phyloP scores from a whole-genome alignment of 768 basidiomycete species.

The Phylloporus rhodoxanthus region DNA sequence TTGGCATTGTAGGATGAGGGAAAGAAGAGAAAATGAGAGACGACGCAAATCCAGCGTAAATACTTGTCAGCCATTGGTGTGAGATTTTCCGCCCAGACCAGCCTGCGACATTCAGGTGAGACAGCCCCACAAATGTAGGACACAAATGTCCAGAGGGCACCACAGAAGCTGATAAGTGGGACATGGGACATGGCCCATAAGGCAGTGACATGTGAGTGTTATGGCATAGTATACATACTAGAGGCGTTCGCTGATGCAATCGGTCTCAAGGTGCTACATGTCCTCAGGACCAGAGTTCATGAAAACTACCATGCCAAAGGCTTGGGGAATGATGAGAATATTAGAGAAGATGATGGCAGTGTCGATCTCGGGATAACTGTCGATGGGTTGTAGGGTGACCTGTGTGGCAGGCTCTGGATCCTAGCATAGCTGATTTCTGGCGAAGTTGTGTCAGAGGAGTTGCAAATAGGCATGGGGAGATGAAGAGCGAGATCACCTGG shows the following conservation, averaged over 20 bases:
- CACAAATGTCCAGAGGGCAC: slow-evolving; percentile 97
- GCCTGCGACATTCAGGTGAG: slow-evolving; percentile 1
- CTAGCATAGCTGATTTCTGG: slow-evolving; percentile 87
- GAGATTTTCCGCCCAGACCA: not conserved
- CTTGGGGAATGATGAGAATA: slow-evolving; percentile 96
- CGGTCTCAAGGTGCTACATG: slow-evolving; percentile 53
- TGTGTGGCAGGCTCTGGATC: too few species aligned
- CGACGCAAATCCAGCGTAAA: slow-evolving; percentile 10
- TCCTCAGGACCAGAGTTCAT: slow-evolving; percentile 92
- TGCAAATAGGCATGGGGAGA: not conserved
- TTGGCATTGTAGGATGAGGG: slow-evolving; percentile 61
- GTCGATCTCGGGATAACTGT: slow-evolving; percentile 84
- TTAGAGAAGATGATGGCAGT: slow-evolving; percentile 98
- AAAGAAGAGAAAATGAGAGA: slow-evolving; percentile 42
- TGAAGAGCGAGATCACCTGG: slow-evolving; percentile 48
- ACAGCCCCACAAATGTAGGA: slow-evolving; percentile 48
- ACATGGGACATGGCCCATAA: too few species aligned
- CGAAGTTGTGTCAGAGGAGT: slow-evolving; percentile 55
- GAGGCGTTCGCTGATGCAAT: slow-evolving; percentile 79
- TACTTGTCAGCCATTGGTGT: slow-evolving; percentile 1
- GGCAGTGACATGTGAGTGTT: slow-evolving; percentile 73
- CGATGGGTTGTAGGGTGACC: too few species aligned
- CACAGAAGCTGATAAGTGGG: slow-evolving; percentile 94
- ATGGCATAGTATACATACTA: slow-evolving; percentile 92
- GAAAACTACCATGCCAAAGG: slow-evolving; percentile 90